Conservation (phyloP, 345 rosid genomes). For the Dimocarpus longan region DNA sequence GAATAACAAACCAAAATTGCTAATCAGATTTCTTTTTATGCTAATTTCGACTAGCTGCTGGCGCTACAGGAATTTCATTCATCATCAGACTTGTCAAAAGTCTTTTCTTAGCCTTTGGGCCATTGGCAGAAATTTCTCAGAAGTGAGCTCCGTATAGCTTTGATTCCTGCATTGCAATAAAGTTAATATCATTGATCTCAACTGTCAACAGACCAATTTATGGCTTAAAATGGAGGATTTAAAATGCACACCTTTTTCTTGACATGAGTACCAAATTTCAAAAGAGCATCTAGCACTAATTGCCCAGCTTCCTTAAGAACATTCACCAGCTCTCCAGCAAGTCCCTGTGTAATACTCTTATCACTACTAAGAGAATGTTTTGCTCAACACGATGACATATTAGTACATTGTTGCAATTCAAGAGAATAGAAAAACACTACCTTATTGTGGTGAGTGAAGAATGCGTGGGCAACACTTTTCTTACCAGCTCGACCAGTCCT, state of each 20-base stretch:
- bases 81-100: conserved; percentile 71
- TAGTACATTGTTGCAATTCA: too few species aligned
- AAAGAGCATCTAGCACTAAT: conserved; percentile 73
- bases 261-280: conserved; percentile 93
- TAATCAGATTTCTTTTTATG: not conserved
- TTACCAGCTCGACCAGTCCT: conserved; percentile 97
- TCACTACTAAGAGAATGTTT: not conserved
- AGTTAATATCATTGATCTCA: not conserved
- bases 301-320: conserved; percentile 91
- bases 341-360: conserved; percentile 52
- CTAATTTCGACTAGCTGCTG: conserved; percentile 11
- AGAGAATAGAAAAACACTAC: conserved; percentile 27
- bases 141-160: conserved; percentile 93
- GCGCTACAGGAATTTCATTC: conserved; percentile 30
- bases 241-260: conserved; percentile 73
- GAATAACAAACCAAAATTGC: not conserved
- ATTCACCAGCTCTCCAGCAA: conserved; percentile 93
- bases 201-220: not conserved
- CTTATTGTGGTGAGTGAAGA: conserved; percentile 88
- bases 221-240: not conserved
- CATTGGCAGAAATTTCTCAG: conserved; percentile 84
- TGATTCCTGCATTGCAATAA: conserved; percentile 59
- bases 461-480: conserved; percentile 96
- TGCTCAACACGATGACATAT: not conserved
- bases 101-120: conserved; percentile 81